A percentile compares a stretch with the other conserved stretches of the same genome.
phyloP scores from a whole-genome alignment of 495 filamentous ascomycete genomes.

The Daldinia decipiens region DNA sequence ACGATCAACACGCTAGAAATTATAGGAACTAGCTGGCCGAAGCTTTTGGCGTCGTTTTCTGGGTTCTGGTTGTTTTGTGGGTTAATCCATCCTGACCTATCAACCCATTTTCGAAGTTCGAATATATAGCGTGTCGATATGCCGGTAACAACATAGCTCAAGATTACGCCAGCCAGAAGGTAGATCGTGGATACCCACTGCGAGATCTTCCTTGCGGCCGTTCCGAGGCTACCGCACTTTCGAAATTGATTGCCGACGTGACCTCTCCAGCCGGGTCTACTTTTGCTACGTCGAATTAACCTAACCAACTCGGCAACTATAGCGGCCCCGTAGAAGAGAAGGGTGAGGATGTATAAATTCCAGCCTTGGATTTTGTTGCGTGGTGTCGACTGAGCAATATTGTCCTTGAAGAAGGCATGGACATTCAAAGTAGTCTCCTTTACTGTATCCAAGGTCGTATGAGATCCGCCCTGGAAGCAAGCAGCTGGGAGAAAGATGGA shows the following conservation, averaged over 20 bases:
- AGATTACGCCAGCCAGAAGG: conserved; percentile 36
- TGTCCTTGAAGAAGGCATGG: not conserved
- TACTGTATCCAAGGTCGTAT: not conserved
- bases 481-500: not conserved
- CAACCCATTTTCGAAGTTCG: conserved; percentile 46
- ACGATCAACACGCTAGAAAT: conserved; percentile 49
- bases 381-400: not conserved
- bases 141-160: conserved; percentile 28
- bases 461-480: not conserved
- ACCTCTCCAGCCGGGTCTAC: not conserved
- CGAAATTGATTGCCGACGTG: conserved; percentile 6
- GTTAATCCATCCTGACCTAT: conserved; percentile 46
- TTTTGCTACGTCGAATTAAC: not conserved
- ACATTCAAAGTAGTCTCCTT: not conserved
- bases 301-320: not conserved
- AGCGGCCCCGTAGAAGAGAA: not conserved
- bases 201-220: conserved; percentile 20
- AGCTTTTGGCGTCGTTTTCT: conserved; percentile 50
- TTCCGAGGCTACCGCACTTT: conserved; percentile 12
- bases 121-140: conserved; percentile 44
- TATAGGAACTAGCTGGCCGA: conserved; percentile 52
- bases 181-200: conserved; percentile 42
- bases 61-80: conserved; percentile 32
- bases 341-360: not conserved
- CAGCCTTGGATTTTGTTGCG: not conserved